Base-by-base conservation (phyloP, 2,329 filamentous ascomycete species). In the Botrytis medusae region DNA sequence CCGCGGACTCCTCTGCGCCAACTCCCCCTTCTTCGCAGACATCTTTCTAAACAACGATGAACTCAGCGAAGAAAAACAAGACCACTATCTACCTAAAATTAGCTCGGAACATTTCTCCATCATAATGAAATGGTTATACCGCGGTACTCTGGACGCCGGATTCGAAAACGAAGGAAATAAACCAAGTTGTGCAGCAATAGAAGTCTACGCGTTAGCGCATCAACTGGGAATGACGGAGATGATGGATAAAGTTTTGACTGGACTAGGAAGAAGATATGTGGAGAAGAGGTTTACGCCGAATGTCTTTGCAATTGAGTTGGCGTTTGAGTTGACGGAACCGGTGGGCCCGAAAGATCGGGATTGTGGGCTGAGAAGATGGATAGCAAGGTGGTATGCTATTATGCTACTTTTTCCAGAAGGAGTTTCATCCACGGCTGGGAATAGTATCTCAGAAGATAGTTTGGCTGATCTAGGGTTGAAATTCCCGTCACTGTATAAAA, bases 1-100 rank as follows among this genome's bases (percentile, higher is more conserved):
- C 29, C 44, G 63, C 20, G 73, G 62, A 1, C 64, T 69, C 25
- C 70, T 73, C 54, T 67, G 60, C 25, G 42, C 57, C 16, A 72
- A 71, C 54, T 75, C 74, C 25, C 25, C 60, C 44, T 72, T 67
- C 69, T 72, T 69, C 48, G 48, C 65, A 32, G 20, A 69, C 12
- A 69, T 57, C 48, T 69, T 57, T 20, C 48, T 69, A 22, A 69
- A 69, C 48, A 69, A 57, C 16, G 65, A 69, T 8, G 65, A 69
- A 29, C 65, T 69, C 48, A 69, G 65, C n/a, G 65, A 69, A 22
- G 65, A 42, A 32, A 69, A 69, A 44, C 34, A 57, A 57, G 37
- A 69, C 6, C 65, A 69, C 1, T 18, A 69, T 25, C 65, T 69
- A 42, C 48, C 48, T 6, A 42, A 32, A 10, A 59, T 69, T 14